These are phyloP conservation scores for Arbutus unedo DNA, from an alignment of 148 eudicot genomes.

Conservation along the genomic window DNA sequence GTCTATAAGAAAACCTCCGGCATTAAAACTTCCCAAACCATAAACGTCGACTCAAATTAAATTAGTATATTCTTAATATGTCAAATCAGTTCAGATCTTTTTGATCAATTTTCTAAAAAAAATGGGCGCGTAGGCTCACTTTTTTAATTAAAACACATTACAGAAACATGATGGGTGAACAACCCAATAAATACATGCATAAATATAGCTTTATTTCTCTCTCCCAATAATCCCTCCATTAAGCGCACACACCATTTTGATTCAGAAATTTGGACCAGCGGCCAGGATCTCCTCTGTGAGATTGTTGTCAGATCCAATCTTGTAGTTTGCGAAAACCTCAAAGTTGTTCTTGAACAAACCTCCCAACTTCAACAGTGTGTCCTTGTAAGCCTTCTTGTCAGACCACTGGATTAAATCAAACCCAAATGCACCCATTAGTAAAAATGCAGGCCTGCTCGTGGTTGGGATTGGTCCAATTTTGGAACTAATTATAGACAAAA, in stretches of 20 bases:
- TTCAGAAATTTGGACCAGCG: conserved; percentile 69
- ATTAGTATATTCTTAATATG: too few species aligned
- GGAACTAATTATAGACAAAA: too few species aligned
- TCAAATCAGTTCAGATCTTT: too few species aligned
- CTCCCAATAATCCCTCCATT: background rate
- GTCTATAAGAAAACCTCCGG: too few species aligned
- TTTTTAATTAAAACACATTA: too few species aligned
- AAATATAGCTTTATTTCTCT: too few species aligned
- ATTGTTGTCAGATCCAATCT: conserved; percentile 55
- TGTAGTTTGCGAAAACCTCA: conserved; percentile 48
- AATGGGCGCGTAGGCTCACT: too few species aligned
- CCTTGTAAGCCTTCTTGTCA: conserved; percentile 48
- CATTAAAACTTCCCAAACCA: too few species aligned
- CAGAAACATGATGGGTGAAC: background rate
- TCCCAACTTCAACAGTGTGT: conserved; percentile 55
- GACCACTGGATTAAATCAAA: conserved; percentile 50
- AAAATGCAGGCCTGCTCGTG: background rate
- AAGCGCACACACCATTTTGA: background rate
- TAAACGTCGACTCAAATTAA: too few species aligned
- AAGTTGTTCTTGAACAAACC: conserved; percentile 72
- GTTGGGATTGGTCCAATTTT: background rate
- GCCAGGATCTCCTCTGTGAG: conserved; percentile 64
- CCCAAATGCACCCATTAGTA: background rate
- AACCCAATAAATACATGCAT: background rate
- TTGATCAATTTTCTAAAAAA: too few species aligned